Evolutionary conservation across 768 basidiomycete genomes (phyloP).

Genomic region (Boletus insuetus): DNA sequence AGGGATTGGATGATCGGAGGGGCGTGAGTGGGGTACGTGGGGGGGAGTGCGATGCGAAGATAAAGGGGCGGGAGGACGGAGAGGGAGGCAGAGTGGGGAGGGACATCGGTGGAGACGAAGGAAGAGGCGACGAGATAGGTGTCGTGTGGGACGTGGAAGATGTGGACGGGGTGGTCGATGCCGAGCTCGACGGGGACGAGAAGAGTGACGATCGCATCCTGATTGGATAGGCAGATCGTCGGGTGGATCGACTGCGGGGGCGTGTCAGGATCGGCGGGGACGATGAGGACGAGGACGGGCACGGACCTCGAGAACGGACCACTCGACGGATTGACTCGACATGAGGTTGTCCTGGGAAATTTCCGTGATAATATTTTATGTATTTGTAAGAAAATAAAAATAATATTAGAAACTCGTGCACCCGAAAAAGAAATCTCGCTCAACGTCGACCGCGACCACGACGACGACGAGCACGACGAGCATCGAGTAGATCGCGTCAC

Average conservation of each 20-base stretch:
- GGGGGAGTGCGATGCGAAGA: slow-evolving; percentile 51
- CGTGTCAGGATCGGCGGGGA: slow-evolving; percentile 5
- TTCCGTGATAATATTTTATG: neutral
- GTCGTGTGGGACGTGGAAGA: slow-evolving; percentile 26
- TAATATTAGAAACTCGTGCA: neutral
- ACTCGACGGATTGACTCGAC: slow-evolving; percentile 11
- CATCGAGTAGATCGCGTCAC: slow-evolving; percentile 19
- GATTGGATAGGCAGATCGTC: slow-evolving; percentile 53
- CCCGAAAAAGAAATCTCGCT: slow-evolving; percentile 22
- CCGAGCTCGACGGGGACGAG: slow-evolving; percentile 66
- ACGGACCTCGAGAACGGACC: slow-evolving; percentile 28
- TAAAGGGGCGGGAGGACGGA: slow-evolving; percentile 63
- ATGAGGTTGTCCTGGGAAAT: neutral
- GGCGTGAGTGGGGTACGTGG: slow-evolving; percentile 49
- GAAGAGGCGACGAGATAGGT: slow-evolving; percentile 1
- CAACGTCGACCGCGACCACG: slow-evolving; percentile 20
- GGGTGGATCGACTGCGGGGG: slow-evolving; percentile 69
- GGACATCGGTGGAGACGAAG: neutral
- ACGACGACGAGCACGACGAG: slow-evolving; percentile 16
- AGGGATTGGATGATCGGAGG: slow-evolving; percentile 57
- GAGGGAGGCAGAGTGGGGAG: slow-evolving; percentile 28
- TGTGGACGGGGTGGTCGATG: slow-evolving; percentile 37
- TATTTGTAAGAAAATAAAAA: neutral
- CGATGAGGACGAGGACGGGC: neutral
- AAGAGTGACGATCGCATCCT: slow-evolving; percentile 29